Percentiles rank a stretch among this genome's conserved stretches.
Conservation (phyloP, 2,329 filamentous ascomycete genomes). For the Dothidotthia symphoricarpi region DNA sequence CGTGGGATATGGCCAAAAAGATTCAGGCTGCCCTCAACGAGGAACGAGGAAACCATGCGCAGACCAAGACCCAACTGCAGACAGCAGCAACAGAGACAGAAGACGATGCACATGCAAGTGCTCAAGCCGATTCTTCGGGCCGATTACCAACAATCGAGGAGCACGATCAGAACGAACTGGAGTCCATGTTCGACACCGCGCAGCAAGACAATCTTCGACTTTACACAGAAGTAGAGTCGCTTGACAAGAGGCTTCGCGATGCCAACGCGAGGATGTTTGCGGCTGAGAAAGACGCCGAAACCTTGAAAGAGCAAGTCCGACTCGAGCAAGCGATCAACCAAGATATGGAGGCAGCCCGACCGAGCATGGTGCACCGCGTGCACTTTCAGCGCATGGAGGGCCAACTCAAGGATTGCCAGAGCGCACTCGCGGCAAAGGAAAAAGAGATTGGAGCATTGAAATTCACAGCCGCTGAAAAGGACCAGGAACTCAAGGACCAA, state of each 20-base stretch:
- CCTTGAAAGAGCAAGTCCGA: conserved; percentile 24
- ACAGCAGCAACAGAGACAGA: conserved; percentile 19
- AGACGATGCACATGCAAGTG: conserved; percentile 7
- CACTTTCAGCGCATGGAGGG: conserved; percentile 38
- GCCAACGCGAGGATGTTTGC: conserved; percentile 29
- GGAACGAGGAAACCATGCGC: conserved; percentile 27
- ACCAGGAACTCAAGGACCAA: conserved; percentile 19
- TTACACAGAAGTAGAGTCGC: conserved; percentile 26
- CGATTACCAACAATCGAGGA: conserved; percentile 36
- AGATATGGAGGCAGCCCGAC: conserved; percentile 32
- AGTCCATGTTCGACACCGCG: conserved; percentile 37
- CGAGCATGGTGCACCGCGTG: conserved; percentile 33
- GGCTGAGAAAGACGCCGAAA: conserved; percentile 23
- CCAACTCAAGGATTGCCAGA: conserved; percentile 27
- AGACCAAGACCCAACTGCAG: conserved; percentile 28
- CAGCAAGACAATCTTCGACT: conserved; percentile 37
- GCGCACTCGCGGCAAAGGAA: conserved; percentile 20
- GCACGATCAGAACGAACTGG: conserved; percentile 34
- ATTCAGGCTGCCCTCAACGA: conserved; percentile 28
- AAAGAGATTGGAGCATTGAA: conserved; percentile 22
- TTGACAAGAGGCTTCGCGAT: conserved; percentile 32
- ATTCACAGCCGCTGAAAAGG: conserved; percentile 15
- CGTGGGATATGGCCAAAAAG: conserved; percentile 34
- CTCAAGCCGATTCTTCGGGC: conserved; percentile 6
- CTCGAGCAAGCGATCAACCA: conserved; percentile 29